Percentiles rank a stretch among this genome's conserved stretches.
phyloP scores from a whole-genome alignment of 345 rosid species.

The Syzygium jambos region DNA sequence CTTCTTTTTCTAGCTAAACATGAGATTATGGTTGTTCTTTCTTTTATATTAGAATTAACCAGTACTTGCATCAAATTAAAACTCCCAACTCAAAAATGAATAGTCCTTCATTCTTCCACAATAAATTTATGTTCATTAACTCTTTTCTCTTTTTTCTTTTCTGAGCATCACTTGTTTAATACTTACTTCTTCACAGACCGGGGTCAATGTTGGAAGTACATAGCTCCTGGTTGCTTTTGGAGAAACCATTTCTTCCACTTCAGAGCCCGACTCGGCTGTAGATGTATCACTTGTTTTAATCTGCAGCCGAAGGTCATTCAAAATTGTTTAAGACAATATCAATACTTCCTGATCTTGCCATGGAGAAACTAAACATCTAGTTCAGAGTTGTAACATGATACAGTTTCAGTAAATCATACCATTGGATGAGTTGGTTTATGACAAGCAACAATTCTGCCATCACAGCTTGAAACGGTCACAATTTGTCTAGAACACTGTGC shows the following conservation, averaged over 20 bases:
- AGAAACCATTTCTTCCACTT: constrained; percentile 63
- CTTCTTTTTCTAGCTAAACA: not conserved
- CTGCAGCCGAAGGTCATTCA: constrained; percentile 19
- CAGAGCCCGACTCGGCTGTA: constrained; percentile 83
- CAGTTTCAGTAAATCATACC: constrained; percentile 24
- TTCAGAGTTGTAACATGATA: not conserved
- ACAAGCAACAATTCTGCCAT: constrained; percentile 30
- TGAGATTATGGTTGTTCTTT: not conserved
- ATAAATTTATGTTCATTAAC: not conserved
- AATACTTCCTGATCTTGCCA: not conserved
- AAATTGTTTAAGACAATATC: not conserved
- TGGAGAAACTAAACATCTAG: not conserved
- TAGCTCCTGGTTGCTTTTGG: constrained; percentile 40
- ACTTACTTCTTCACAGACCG: constrained; percentile 87
- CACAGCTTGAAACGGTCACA: constrained; percentile 46
- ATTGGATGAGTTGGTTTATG: constrained; percentile 40
- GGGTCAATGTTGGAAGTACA: constrained; percentile 53
- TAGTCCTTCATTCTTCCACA: not conserved
- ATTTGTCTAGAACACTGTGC: constrained; percentile 52
- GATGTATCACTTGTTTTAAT: constrained; percentile 68
- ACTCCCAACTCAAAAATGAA: not conserved
- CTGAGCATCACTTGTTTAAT: not conserved
- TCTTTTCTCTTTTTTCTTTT: not conserved
- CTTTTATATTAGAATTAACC: not conserved
- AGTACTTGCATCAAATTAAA: not conserved